Percentiles rank a stretch among this genome's conserved stretches.
phyloP scores from a whole-genome alignment of 2,329 filamentous ascomycete species.

The Ceratocystiopsis minuta region DNA sequence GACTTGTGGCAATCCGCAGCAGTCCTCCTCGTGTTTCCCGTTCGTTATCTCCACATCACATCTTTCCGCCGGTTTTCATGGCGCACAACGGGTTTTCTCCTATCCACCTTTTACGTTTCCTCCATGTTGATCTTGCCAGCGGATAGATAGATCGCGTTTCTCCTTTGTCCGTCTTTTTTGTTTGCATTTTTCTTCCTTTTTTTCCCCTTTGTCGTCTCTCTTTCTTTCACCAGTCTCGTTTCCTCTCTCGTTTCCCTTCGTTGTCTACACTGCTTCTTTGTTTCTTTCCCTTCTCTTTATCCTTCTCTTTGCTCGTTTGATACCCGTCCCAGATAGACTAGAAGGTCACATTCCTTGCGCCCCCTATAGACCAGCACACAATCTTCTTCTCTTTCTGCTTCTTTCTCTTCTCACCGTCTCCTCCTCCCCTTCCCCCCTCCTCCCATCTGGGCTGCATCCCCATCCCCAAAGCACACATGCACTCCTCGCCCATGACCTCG shows the following conservation, averaged over 20 bases:
- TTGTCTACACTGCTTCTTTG: not conserved
- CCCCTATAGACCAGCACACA: not conserved
- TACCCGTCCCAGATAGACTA: not conserved
- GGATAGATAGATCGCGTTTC: not conserved
- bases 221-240: not conserved
- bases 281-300: not conserved
- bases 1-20: no score
- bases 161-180: not conserved
- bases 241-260: not conserved
- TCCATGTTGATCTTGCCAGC: no score
- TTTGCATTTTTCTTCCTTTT: not conserved
- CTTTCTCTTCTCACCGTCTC: constrained; percentile 3
- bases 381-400: not conserved
- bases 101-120: no score
- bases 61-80: no score
- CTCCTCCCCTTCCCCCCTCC: not conserved
- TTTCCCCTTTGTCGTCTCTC: not conserved
- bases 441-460: no score
- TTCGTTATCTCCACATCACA: no score
- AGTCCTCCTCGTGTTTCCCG: no score
- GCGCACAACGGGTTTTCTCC: no score
- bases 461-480: constrained; percentile 3
- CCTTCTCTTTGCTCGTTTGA: not conserved
- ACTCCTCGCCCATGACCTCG: constrained; percentile 7
- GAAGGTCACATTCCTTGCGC: not conserved